Conservation (phyloP, 2,329 filamentous ascomycete species). For the Phaeosphaeriaceae sp. region DNA sequence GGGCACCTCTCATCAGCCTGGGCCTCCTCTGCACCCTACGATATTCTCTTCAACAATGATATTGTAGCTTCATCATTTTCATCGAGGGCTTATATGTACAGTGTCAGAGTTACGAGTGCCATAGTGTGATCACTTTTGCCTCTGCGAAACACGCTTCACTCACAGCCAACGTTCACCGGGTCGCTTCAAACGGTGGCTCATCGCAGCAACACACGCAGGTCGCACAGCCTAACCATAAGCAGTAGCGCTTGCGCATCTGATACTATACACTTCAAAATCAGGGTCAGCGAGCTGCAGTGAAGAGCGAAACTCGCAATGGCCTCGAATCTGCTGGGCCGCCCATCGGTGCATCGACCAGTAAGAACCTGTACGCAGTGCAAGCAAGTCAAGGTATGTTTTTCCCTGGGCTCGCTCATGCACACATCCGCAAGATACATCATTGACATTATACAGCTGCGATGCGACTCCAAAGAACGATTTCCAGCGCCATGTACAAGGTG, state of each 20-base stretch:
- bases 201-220: background rate
- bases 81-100: background rate
- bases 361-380: slow-evolving; percentile 37
- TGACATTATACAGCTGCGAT: slow-evolving; percentile 23
- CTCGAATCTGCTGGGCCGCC: slow-evolving; percentile 13
- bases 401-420: background rate
- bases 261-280: background rate
- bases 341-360: slow-evolving; percentile 21
- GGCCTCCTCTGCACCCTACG: background rate
- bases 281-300: background rate
- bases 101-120: background rate
- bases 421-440: background rate
- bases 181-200: background rate
- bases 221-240: background rate
- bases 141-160: background rate
- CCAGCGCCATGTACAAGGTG: slow-evolving; percentile 32
- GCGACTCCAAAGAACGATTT: slow-evolving; percentile 27
- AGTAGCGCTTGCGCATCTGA: background rate
- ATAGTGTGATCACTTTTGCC: background rate
- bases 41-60: background rate
- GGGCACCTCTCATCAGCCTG: background rate
- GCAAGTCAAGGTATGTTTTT: slow-evolving; percentile 29
- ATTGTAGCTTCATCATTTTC: background rate
- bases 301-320: slow-evolving; percentile 11
- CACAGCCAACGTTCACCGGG: background rate